Percentiles rank a stretch among this genome's conserved stretches.
These are phyloP conservation scores for Eimeria brunetti DNA, from an alignment of 169 alveolate species.

Conservation along the genomic window DNA sequence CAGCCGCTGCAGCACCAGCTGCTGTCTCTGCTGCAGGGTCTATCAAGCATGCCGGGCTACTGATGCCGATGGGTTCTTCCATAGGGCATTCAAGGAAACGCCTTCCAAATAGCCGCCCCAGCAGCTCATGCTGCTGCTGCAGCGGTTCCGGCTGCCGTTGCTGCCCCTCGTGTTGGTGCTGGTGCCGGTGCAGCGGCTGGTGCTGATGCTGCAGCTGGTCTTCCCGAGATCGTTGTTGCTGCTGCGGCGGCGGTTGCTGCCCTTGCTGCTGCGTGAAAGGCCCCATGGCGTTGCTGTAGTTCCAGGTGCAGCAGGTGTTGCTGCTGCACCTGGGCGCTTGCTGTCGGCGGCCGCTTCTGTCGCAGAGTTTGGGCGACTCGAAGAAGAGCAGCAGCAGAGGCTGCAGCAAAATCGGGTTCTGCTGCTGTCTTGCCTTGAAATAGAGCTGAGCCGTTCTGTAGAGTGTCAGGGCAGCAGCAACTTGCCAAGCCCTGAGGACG, in stretches of 20 bases:
- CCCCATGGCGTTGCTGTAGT: neutral
- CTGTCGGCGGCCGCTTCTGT: neutral
- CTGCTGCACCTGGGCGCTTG: neutral
- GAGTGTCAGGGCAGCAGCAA: neutral
- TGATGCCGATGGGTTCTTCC: neutral
- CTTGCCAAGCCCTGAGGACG: neutral
- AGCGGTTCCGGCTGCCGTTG: too few species aligned
- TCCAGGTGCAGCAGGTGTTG: neutral
- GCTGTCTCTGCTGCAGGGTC: neutral
- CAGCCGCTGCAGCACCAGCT: neutral
- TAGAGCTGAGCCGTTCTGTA: neutral
- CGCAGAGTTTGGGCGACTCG: neutral
- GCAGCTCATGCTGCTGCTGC: too few species aligned
- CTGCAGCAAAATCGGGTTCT: too few species aligned
- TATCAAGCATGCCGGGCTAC: neutral
- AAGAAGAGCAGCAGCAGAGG: neutral
- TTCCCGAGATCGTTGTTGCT: neutral
- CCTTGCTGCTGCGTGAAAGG: neutral
- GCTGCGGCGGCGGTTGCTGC: neutral
- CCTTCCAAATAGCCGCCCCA: neutral
- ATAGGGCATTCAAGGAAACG: neutral
- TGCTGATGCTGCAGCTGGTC: neutral
- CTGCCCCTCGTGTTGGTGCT: too few species aligned
- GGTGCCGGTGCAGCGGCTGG: neutral
- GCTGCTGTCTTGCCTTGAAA: neutral